Base-by-base conservation (phyloP, 306 rosid species). In the Calophaca sinica region DNA sequence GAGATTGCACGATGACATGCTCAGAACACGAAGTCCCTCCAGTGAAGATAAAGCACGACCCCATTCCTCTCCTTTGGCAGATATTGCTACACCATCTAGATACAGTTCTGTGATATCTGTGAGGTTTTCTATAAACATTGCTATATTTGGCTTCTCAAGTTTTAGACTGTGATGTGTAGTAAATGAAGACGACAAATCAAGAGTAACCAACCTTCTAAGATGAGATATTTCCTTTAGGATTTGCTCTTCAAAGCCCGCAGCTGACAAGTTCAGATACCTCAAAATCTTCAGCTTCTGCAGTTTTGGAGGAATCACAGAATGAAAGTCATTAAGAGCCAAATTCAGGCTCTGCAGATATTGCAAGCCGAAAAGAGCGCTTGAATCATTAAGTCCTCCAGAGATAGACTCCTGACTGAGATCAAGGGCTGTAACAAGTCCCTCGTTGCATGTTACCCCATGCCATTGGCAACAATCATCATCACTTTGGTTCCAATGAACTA, bases 71-170 rank as follows among this genome's bases (percentile, higher is more conserved):
- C 84, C 86, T 11, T 0, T 6, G 2, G 69, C 76, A n/a, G 80
- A 81, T 74, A 86, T 60, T 0, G 3, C 7, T 0, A 82, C 71
- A 41, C 88, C 85, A 83, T 90, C 91, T 0, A 90, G 80, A 81
- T 54, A n/a, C 2, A 86, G 58, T 48, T 77, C 84, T 6, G 0
- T 3, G 36, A 90, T 80, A 14, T 73, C 5, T 1, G 70, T 13
- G n/a, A 90, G 68, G 39, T 83, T 83, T 3, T 62, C 53, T 9
- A 83, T 1, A 46, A 79, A 32, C 44, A 64, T 9, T 5, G 29
- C 15, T 3, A 84, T 7, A 69, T 35, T 35, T 53, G 69, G 78
- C 15, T 13, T 73, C 68, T 84, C 72, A 52, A 80, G 78, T 48
- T 46, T 62, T 12, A 5, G 11, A 62, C 2, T 1, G 4, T 50